A percentile compares a stretch with the other conserved stretches of the same genome.
phyloP scores from a whole-genome alignment of 1,284 basidiomycete species.

The Vanrija humicola region DNA sequence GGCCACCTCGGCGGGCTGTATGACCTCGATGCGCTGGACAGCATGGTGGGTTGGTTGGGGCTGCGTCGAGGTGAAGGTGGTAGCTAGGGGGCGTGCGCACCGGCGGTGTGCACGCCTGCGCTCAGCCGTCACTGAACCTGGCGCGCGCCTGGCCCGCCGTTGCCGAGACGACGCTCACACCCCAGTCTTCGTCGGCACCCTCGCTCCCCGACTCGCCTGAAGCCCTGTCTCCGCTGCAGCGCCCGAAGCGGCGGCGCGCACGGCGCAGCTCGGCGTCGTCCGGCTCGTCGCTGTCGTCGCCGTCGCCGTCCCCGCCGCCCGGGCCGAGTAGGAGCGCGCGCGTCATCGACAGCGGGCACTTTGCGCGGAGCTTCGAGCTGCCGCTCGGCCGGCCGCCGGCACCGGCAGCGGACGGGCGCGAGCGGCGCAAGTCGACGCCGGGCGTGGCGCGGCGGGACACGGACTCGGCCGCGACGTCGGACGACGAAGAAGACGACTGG shows the following conservation, averaged over 20 bases:
- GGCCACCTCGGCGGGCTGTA: slow-evolving; percentile 66
- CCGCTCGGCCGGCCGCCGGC: slow-evolving; percentile 1
- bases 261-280: slow-evolving; percentile 10
- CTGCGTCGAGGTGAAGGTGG: too few species aligned
- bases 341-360: slow-evolving; percentile 18
- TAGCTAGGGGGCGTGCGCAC: too few species aligned
- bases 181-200: slow-evolving; percentile 13
- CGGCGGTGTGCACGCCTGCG: too few species aligned
- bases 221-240: slow-evolving; percentile 15
- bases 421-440: neutral
- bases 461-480: neutral
- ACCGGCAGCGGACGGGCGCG: neutral
- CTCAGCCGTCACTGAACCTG: neutral
- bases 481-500: slow-evolving; percentile 7
- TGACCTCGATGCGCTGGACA: slow-evolving; percentile 70
- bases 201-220: slow-evolving; percentile 16
- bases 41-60: slow-evolving; percentile 56
- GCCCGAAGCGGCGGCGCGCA: slow-evolving; percentile 11
- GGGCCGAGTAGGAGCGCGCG: slow-evolving; percentile 6
- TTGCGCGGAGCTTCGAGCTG: slow-evolving; percentile 13
- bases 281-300: slow-evolving; percentile 11
- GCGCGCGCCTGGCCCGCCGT: neutral
- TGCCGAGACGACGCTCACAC: neutral
- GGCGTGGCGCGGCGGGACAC: neutral
- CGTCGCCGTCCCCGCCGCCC: slow-evolving; percentile 3